phyloP scores from a whole-genome alignment of 805 yeast genomes.

The Candida ulmi region DNA sequence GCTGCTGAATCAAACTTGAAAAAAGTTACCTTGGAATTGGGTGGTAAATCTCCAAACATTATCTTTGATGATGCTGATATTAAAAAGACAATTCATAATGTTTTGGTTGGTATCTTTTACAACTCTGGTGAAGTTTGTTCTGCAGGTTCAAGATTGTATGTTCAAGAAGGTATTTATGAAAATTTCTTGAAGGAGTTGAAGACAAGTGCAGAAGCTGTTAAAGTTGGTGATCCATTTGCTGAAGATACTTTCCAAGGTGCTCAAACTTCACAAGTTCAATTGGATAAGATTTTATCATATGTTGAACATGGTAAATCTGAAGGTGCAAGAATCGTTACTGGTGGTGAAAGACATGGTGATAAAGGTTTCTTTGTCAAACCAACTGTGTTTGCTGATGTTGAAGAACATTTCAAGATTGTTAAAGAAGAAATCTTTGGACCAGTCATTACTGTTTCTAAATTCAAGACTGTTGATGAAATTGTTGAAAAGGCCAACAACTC shows the following conservation, averaged over 20 bases:
- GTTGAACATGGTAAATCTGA: constrained; percentile 57
- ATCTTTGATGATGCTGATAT: constrained; percentile 70
- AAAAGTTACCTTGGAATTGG: constrained; percentile 75
- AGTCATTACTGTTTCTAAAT: constrained; percentile 57
- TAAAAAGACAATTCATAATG: constrained; percentile 54
- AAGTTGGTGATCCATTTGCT: constrained; percentile 75
- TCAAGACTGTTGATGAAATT: constrained; percentile 66
- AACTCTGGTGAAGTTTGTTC: constrained; percentile 91
- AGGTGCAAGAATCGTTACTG: constrained; percentile 66
- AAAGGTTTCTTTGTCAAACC: constrained; percentile 73
- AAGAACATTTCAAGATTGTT: constrained; percentile 65
- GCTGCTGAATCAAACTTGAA: constrained; percentile 70
- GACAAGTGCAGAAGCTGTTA: constrained; percentile 38
- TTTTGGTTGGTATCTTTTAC: constrained; percentile 71
- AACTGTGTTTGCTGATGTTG: constrained; percentile 78
- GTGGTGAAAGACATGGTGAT: constrained; percentile 68
- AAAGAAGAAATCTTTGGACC: constrained; percentile 91
- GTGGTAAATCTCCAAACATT: constrained; percentile 85
- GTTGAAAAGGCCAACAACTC: constrained; percentile 67
- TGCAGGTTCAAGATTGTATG: constrained; percentile 82
- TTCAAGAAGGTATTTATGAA: constrained; percentile 66
- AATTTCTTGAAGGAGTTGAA: constrained; percentile 53
- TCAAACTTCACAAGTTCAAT: constrained; percentile 60
- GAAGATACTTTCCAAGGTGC: constrained; percentile 65
- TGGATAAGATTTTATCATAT: constrained; percentile 55